phyloP scores from a whole-genome alignment of 2,329 filamentous ascomycete species.

The Cladosporium sp. region DNA sequence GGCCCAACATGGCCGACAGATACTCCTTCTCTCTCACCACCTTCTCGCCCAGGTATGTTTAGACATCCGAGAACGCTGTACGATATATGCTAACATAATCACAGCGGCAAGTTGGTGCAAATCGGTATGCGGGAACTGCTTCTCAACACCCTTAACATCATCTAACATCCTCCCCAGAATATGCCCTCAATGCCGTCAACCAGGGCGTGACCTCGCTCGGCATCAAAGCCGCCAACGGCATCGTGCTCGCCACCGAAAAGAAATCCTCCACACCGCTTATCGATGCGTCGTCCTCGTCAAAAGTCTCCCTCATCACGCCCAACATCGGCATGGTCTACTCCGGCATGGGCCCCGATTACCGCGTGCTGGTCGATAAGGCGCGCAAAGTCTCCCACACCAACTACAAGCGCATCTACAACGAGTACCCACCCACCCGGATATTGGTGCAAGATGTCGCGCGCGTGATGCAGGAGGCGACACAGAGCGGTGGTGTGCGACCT shows the following conservation, averaged over 20 bases:
- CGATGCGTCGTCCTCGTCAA: constrained; percentile 89
- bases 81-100: constrained; percentile 41
- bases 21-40: constrained; percentile 99
- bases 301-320: constrained; percentile 95
- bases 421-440: constrained; percentile 99
- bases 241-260: constrained; percentile 98
- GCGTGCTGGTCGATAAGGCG: constrained; percentile 94
- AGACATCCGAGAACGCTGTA: neutral
- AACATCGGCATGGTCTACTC: constrained; percentile 99
- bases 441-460: constrained; percentile 96
- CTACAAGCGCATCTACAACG: constrained; percentile 99
- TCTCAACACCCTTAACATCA: neutral
- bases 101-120: constrained; percentile 96
- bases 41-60: constrained; percentile 91
- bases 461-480: constrained; percentile 98
- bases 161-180: constrained; percentile 59
- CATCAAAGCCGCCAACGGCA: constrained; percentile 99
- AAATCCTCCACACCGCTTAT: constrained; percentile 97
- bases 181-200: constrained; percentile 98
- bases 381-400: constrained; percentile 96
- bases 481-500: constrained; percentile 93
- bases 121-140: constrained; percentile 62
- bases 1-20: constrained; percentile 79
- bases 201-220: constrained; percentile 97
- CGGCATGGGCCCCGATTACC: constrained; percentile 98